Conservation (phyloP, 345 rosid species). For the Syzygium jambos region DNA sequence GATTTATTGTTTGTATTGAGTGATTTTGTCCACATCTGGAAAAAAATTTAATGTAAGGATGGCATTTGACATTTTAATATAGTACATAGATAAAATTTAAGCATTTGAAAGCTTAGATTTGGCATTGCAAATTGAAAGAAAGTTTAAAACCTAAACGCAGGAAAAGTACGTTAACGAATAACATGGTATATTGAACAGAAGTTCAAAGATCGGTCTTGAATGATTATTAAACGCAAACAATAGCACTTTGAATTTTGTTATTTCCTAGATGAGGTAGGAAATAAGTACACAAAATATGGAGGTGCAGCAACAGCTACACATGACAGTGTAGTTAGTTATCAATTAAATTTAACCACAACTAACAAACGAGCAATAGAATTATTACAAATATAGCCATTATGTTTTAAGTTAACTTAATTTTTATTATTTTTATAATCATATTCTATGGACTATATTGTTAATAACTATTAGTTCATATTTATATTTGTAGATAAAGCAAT, state of each 20-base stretch:
- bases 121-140: background rate
- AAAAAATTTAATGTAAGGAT: background rate
- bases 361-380: background rate
- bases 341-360: background rate
- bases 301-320: background rate
- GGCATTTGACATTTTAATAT: background rate
- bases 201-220: background rate
- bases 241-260: background rate
- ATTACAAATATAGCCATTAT: background rate
- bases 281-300: background rate
- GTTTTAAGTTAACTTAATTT: background rate
- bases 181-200: background rate
- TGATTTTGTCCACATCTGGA: background rate
- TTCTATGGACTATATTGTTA: background rate
- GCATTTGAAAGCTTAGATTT: background rate
- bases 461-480: background rate
- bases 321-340: background rate
- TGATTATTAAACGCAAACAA: background rate
- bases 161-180: background rate
- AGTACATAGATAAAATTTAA: background rate
- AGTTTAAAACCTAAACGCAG: background rate
- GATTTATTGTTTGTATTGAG: background rate
- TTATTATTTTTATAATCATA: background rate
- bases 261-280: background rate
- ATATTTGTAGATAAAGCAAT: background rate